phyloP scores from a whole-genome alignment of 768 basidiomycete genomes.

The Termitomyces sp. region DNA sequence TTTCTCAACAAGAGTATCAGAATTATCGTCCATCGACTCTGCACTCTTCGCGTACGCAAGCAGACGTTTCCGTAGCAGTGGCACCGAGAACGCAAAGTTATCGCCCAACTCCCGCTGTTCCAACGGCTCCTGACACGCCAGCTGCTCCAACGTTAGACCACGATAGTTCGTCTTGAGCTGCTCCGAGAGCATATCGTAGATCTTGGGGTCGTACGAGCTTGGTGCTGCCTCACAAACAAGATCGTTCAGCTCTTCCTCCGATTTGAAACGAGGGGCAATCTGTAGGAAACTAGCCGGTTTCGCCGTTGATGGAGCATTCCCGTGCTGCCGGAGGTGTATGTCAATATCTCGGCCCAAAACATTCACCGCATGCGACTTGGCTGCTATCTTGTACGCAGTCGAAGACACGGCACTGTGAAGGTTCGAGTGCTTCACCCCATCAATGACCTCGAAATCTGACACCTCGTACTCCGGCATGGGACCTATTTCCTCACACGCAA shows the following conservation, averaged over 20 bases:
- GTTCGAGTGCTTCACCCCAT: slow-evolving; percentile 49
- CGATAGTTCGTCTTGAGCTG: slow-evolving; percentile 51
- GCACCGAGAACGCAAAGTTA: slow-evolving; percentile 68
- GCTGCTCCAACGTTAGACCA: slow-evolving; percentile 59
- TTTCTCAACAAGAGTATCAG: slow-evolving; percentile 52
- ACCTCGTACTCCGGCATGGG: slow-evolving; percentile 68
- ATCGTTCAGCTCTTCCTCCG: slow-evolving; percentile 63
- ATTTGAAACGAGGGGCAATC: slow-evolving; percentile 54
- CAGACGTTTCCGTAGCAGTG: slow-evolving; percentile 58
- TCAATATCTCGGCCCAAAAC: slow-evolving; percentile 76
- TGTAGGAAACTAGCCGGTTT: slow-evolving; percentile 62
- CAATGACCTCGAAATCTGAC: slow-evolving; percentile 42
- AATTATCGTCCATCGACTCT: slow-evolving; percentile 37
- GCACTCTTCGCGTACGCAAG: slow-evolving; percentile 42
- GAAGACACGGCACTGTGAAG: slow-evolving; percentile 58
- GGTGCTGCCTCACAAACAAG: slow-evolving; percentile 67
- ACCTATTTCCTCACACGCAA: slow-evolving; percentile 68
- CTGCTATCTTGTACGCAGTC: slow-evolving; percentile 66
- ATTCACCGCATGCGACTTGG: slow-evolving; percentile 73
- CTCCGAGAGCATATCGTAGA: slow-evolving; percentile 61
- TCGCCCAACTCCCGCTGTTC: slow-evolving; percentile 79
- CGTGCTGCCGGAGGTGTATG: slow-evolving; percentile 46
- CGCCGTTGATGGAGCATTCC: slow-evolving; percentile 29
- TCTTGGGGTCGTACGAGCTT: slow-evolving; percentile 65
- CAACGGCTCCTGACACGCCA: slow-evolving; percentile 59